These are phyloP conservation scores for Thielaviopsis ethacetica DNA, from an alignment of 2,329 filamentous ascomycete species.

Conservation along the genomic window DNA sequence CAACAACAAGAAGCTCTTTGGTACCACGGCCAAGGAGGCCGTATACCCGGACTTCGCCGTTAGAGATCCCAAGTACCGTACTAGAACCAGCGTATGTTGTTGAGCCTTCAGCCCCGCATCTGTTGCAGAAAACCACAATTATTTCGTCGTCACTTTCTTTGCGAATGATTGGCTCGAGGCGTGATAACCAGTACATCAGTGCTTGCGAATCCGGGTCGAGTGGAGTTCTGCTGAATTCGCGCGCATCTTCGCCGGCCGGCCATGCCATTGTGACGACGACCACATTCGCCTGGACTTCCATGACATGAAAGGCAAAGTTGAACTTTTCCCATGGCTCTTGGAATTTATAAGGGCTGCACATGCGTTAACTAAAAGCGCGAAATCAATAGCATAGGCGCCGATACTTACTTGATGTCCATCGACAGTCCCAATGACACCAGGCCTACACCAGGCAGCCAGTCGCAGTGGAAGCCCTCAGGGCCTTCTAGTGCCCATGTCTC, in stretches of 20 bases:
- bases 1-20: slow-evolving; percentile 50
- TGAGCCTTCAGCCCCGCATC: slow-evolving; percentile 48
- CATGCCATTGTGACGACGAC: slow-evolving; percentile 65
- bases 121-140: slow-evolving; percentile 57
- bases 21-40: slow-evolving; percentile 53
- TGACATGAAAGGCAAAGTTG: slow-evolving; percentile 33
- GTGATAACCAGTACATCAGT: slow-evolving; percentile 56
- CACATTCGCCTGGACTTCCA: slow-evolving; percentile 39
- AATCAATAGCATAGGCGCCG: slow-evolving; percentile 34
- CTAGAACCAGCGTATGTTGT: slow-evolving; percentile 60
- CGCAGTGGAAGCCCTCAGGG: slow-evolving; percentile 27
- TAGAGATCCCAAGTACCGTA: slow-evolving; percentile 48
- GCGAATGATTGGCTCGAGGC: slow-evolving; percentile 49
- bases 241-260: slow-evolving; percentile 42
- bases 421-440: slow-evolving; percentile 39
- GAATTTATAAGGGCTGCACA: slow-evolving; percentile 10
- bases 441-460: slow-evolving; percentile 26
- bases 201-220: slow-evolving; percentile 56
- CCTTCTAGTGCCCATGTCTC: slow-evolving; percentile 47
- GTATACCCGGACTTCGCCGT: slow-evolving; percentile 50
- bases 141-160: slow-evolving; percentile 37
- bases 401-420: slow-evolving; percentile 31
- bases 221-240: slow-evolving; percentile 28
- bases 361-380: slow-evolving; percentile 31
- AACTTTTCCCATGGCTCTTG: slow-evolving; percentile 13